phyloP scores from a whole-genome alignment of 169 alveolate genomes.

The Eimeria praecox region DNA sequence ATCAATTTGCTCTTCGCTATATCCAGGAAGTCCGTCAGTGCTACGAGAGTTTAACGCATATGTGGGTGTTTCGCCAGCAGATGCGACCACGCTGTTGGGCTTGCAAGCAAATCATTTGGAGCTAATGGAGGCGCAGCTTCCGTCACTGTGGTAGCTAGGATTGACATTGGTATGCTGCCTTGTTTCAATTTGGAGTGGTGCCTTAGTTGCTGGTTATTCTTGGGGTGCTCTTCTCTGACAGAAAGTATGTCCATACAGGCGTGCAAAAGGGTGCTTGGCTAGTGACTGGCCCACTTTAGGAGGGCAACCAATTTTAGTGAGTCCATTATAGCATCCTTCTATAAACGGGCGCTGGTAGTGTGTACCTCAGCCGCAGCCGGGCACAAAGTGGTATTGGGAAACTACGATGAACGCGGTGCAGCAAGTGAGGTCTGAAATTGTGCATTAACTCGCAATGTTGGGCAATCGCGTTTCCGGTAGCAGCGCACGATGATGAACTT shows the following conservation, averaged over 20 bases:
- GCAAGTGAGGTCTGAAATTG: neutral
- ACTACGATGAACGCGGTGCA: neutral
- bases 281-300: neutral
- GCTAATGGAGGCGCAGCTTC: neutral
- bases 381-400: neutral
- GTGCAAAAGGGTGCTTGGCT: neutral
- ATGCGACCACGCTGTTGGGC: neutral
- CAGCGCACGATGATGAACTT: neutral
- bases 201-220: neutral
- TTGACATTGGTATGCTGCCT: neutral
- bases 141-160: neutral
- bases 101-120: neutral
- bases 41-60: neutral
- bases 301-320: neutral
- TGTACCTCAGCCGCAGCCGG: neutral
- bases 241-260: neutral
- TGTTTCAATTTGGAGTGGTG: neutral
- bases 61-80: neutral
- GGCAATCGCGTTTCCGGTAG: neutral
- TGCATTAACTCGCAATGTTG: neutral
- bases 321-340: neutral
- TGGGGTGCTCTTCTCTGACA: neutral
- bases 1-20: neutral
- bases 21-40: neutral
- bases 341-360: neutral